Evolutionary conservation across 2,329 filamentous ascomycete genomes (phyloP).

Genomic region (Chrysoporthe deuterocubensis): DNA sequence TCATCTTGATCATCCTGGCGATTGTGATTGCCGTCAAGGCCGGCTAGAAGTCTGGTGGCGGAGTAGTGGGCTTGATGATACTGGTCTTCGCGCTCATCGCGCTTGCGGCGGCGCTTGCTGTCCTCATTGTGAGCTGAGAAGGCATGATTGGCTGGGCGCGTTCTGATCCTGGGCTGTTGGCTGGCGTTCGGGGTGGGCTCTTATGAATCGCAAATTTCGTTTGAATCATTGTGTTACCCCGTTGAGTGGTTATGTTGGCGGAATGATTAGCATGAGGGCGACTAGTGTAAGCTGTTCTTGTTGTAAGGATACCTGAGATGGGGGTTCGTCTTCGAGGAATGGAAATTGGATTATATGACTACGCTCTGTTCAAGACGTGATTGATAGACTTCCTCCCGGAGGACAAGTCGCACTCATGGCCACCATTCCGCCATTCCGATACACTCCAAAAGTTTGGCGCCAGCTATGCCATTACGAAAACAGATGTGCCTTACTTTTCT

Average conservation of each 20-base stretch:
- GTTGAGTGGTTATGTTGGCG: neutral
- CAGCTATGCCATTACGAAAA: neutral
- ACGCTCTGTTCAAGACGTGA: neutral
- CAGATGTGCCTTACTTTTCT: neutral
- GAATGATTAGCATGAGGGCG: neutral
- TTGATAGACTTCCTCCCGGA: neutral
- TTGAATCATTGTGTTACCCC: neutral
- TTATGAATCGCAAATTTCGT: neutral
- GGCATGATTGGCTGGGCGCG: neutral
- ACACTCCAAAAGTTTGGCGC: neutral
- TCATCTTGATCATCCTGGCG: slow-evolving; percentile 61
- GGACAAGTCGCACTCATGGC: neutral
- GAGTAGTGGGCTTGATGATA: slow-evolving; percentile 9
- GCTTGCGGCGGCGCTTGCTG: slow-evolving; percentile 1
- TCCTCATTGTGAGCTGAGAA: slow-evolving; percentile 2
- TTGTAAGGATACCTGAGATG: slow-evolving; percentile 1
- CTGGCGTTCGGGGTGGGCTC: slow-evolving; percentile 23
- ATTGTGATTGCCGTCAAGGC: slow-evolving; percentile 60
- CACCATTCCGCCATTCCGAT: neutral
- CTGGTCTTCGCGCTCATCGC: slow-evolving; percentile 14
- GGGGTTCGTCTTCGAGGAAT: neutral
- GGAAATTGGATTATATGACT: neutral
- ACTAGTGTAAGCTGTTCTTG: neutral
- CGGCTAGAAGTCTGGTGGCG: slow-evolving; percentile 17
- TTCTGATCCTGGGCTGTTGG: neutral